Evolutionary conservation across 2,329 filamentous ascomycete genomes (phyloP).

Genomic region (Trichoderma sp.): DNA sequence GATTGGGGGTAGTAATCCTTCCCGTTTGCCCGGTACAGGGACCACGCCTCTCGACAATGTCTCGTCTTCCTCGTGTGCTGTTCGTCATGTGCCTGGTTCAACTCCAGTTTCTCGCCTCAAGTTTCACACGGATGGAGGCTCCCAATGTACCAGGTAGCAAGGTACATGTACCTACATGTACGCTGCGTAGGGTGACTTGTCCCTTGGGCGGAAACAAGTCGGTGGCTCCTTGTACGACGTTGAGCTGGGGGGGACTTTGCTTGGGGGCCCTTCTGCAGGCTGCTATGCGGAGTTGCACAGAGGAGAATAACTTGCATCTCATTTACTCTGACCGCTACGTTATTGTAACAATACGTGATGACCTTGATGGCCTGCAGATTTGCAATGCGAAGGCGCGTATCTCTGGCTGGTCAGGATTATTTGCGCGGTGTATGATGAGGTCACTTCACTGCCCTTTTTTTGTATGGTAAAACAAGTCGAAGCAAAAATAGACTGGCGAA

Average conservation of each 20-base stretch:
- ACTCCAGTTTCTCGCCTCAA: not conserved
- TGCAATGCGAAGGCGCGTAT: not conserved
- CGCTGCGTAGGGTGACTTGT: not conserved
- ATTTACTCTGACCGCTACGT: slow-evolving; percentile 4
- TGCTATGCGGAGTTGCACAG: slow-evolving; percentile 16
- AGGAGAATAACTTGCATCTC: not conserved
- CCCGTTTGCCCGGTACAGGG: slow-evolving; percentile 12
- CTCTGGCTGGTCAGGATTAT: not conserved
- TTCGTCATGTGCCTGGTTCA: slow-evolving; percentile 1
- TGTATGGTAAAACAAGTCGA: not conserved
- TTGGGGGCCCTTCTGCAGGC: slow-evolving; percentile 1
- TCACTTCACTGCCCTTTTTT: not conserved
- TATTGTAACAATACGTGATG: slow-evolving; percentile 3
- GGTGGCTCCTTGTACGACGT: not conserved
- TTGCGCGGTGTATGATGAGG: not conserved
- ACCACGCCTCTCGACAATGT: not conserved
- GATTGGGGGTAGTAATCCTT: not conserved
- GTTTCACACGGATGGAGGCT: slow-evolving; percentile 2
- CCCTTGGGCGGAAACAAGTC: not conserved
- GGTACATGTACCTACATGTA: not conserved
- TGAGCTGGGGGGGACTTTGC: not conserved
- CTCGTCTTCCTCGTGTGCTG: not conserved
- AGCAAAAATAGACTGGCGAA: not conserved
- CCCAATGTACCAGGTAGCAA: not conserved
- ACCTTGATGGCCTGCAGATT: slow-evolving; percentile 7